These are phyloP conservation scores for Mycena haematopus DNA, from an alignment of 768 basidiomycete species.

Conservation along the genomic window DNA sequence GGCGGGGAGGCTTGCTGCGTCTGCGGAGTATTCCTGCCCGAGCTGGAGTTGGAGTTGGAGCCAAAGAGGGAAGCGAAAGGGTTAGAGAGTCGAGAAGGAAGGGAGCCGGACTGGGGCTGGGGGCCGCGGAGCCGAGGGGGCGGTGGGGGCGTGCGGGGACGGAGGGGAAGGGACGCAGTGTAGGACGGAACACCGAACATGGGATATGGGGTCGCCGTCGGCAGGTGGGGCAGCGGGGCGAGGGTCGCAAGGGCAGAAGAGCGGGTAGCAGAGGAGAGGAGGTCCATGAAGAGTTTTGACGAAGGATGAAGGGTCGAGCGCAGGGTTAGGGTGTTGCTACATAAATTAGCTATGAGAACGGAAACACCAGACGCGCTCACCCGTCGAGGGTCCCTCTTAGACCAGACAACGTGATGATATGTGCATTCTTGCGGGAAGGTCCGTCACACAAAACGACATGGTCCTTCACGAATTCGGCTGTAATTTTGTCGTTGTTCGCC, in stretches of 20 bases:
- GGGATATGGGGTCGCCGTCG: conserved; percentile 52
- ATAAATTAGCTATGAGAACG: conserved; percentile 11
- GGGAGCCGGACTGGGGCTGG: conserved; percentile 39
- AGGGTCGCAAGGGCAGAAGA: conserved; percentile 45
- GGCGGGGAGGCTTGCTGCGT: conserved; percentile 39
- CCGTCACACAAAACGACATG: conserved; percentile 77
- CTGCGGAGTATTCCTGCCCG: conserved; percentile 34
- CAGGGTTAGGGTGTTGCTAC: conserved; percentile 49
- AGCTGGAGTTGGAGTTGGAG: conserved; percentile 34
- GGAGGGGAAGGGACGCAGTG: conserved; percentile 51
- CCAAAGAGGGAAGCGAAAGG: conserved; percentile 87
- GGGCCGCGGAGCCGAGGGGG: conserved; percentile 41
- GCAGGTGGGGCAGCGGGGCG: conserved; percentile 58
- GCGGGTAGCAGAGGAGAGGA: conserved; percentile 43
- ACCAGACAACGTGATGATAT: conserved; percentile 82
- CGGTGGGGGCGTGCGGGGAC: conserved; percentile 51
- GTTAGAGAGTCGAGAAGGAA: conserved; percentile 63
- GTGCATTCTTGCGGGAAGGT: conserved; percentile 50
- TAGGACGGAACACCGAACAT: conserved; percentile 51
- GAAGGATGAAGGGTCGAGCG: conserved; percentile 51
- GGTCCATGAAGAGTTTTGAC: conserved; percentile 47
- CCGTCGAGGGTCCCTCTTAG: conserved; percentile 72
- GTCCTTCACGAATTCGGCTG: conserved; percentile 80
- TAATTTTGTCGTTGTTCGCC: conserved; percentile 60
- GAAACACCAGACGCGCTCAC: conserved; percentile 46